Conservation (phyloP, 2,329 filamentous ascomycete genomes). For the Colletotrichum navitas region DNA sequence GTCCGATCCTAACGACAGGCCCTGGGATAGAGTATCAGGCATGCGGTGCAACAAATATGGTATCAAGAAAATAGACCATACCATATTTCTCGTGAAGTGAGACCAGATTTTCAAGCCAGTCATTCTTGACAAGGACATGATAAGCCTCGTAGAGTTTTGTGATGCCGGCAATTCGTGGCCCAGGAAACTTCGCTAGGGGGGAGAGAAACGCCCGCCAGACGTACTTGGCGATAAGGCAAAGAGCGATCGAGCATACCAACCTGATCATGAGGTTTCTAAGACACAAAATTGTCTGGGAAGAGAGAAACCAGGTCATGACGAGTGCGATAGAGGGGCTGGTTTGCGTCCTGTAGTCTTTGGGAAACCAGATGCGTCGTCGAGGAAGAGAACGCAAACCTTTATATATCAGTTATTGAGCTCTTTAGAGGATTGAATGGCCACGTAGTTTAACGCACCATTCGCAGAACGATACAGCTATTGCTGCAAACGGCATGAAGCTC, state of each 20-base stretch:
- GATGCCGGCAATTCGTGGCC: constrained; percentile 26
- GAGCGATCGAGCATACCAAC: not conserved
- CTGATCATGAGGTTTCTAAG: not conserved
- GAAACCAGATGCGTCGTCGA: not conserved
- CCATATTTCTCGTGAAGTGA: constrained; percentile 37
- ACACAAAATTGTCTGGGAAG: not conserved
- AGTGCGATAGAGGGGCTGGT: not conserved
- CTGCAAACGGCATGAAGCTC: not conserved
- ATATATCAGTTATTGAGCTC: not conserved
- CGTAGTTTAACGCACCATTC: not conserved
- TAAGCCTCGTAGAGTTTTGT: constrained; percentile 43
- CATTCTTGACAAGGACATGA: constrained; percentile 39
- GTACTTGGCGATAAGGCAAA: constrained; percentile 20
- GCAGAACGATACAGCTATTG: not conserved
- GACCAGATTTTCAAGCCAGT: constrained; percentile 41
- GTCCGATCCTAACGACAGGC: constrained; percentile 41
- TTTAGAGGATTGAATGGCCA: not conserved
- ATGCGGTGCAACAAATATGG: not conserved
- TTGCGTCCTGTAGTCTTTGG: not conserved
- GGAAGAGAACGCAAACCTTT: not conserved
- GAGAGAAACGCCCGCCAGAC: constrained; percentile 23
- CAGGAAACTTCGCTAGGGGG: constrained; percentile 34
- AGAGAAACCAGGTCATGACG: constrained; percentile 19
- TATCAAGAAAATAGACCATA: not conserved
- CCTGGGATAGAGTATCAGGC: constrained; percentile 9